Base-by-base conservation (phyloP, 352 stramenopile genomes). In the Phytopythium aichiense region DNA sequence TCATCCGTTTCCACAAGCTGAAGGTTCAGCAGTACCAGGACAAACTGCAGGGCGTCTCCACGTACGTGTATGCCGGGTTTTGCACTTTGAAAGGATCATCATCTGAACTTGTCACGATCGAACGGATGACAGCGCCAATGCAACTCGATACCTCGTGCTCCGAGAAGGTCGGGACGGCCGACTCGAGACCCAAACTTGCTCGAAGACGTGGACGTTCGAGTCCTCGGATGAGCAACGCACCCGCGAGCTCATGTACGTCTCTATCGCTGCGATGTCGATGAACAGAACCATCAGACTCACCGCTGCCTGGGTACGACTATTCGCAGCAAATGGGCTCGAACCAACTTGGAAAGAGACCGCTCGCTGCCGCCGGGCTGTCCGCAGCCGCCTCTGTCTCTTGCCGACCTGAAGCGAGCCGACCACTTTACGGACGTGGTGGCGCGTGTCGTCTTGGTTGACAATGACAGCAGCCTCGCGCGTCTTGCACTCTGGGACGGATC, bases 1-100 rank as follows among this genome's bases (percentile, higher is more conserved):
- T 93, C 43, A 81, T 93, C 60, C 84, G 84, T 7, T 89, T 93
- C 65, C 84, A 93, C 69, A 83, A 85, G 49, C 65, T 91, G 1
- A 67, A 73, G n/a, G 81, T 93, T 43, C 87, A 91, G 45, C 68
- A 74, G 11, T 90, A 83, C 49, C 67, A 80, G 35, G 71, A 82
- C 37, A 75, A 62, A 31, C 67, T 84, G 7, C 84, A 93, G 67
- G 84, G 81, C 7, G 50, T 91, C 18, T 69, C 69, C 54, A 62
- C 60, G 83, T 92, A 70, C 52, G 80, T 65, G 2, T 6, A 0
- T 15, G 13, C 25, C 25, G n/a, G 6, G 15, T 12, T 3, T 0
- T 31, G 12, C 31, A 15, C 30, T 49, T 72, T 15, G 12, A 45
- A 16, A 54, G 31, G 35, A 54, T n/a, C 38, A 31, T 56, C 11